Percentiles rank a stretch among this genome's conserved stretches.
Evolutionary conservation across 1,139 yeast species (phyloP).

Genomic region (Debaryomycetaceae sp.): DNA sequence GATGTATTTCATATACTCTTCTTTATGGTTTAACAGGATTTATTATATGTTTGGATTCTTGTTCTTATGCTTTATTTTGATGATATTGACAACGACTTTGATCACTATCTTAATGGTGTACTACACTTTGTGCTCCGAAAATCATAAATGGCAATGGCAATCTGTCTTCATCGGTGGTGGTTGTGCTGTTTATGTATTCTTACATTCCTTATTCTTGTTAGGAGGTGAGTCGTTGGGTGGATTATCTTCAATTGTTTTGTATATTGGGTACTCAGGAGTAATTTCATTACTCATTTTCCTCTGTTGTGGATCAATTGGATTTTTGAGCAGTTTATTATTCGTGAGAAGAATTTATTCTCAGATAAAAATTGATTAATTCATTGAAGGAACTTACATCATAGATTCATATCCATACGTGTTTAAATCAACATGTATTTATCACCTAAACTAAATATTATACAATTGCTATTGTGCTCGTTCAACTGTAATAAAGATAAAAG

Average conservation of each 20-base stretch:
- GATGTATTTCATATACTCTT: constrained; percentile 81
- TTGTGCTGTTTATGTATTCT: constrained; percentile 76
- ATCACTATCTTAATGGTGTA: constrained; percentile 80
- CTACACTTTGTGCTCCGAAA: constrained; percentile 83
- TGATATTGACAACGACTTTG: constrained; percentile 78
- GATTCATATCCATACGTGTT: not conserved
- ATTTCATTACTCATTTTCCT: constrained; percentile 72
- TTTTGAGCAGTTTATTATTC: constrained; percentile 68
- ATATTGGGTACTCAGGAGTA: constrained; percentile 79
- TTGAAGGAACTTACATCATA: not conserved
- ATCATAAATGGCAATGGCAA: constrained; percentile 98
- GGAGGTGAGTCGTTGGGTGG: constrained; percentile 67
- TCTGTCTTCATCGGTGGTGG: constrained; percentile 88
- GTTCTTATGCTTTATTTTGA: constrained; percentile 78
- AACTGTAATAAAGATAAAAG: not conserved
- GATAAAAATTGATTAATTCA: constrained; percentile 70
- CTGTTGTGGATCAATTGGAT: constrained; percentile 87
- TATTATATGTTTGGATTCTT: constrained; percentile 98
- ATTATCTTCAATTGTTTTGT: constrained; percentile 70
- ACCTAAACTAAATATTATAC: constrained; percentile 3
- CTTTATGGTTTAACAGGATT: constrained; percentile 91
- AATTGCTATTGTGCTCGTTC: not conserved
- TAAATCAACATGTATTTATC: not conserved
- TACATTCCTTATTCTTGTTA: constrained; percentile 76
- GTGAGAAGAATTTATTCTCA: constrained; percentile 78